Base-by-base conservation (phyloP, 2,329 filamentous ascomycete species). In the Trichoderma semiorbis region DNA sequence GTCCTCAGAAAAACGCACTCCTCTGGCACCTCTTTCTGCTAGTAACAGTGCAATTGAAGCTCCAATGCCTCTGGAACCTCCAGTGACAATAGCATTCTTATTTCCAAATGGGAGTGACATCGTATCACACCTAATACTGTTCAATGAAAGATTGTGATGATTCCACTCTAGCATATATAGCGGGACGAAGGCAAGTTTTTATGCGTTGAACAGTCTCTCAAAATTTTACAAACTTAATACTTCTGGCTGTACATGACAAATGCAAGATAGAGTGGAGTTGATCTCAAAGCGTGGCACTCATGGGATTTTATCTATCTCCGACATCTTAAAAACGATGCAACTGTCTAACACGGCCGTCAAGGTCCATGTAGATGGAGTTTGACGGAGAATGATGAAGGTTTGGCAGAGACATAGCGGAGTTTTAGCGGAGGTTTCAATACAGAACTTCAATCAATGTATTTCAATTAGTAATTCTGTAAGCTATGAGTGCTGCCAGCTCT, bases 31-130 rank as follows among this genome's bases (percentile, higher is more conserved):
- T 16, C 70, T 8, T 18, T 58, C 36, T 2, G 58, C 70, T n/a
- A 73, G 8, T 50, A 72, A 57, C 2, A 55, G 36, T 1, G 72
- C 72, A 34, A 73, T 72, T 14, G 64, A 70, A 36, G 43, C 70
- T 11, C 72, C 70, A 28, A 73, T 71, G 18, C 70, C 72, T 3
- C 72, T 60, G 28, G 70, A 69, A 34, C 60, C 70, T 26, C 72
- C 72, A 10, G 70, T 73, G 21, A 72, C 70, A 36, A 73, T 73
- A 7, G 66, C 72, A 12, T 66, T 61, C 32, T 73, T 73, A 18
- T 67, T 63, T 14, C 47, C 32, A 26, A 63, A 63, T 21, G 26
- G 7, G 34, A 11, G 36, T n/a, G 61, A 14, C 61, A 63, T 63
- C 5, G 30, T 63, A 16, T 26, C 24, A 14, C 18, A 7, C 12